These are phyloP conservation scores for Fusarium sp. DNA, from an alignment of 2,329 filamentous ascomycete species.

Conservation along the genomic window DNA sequence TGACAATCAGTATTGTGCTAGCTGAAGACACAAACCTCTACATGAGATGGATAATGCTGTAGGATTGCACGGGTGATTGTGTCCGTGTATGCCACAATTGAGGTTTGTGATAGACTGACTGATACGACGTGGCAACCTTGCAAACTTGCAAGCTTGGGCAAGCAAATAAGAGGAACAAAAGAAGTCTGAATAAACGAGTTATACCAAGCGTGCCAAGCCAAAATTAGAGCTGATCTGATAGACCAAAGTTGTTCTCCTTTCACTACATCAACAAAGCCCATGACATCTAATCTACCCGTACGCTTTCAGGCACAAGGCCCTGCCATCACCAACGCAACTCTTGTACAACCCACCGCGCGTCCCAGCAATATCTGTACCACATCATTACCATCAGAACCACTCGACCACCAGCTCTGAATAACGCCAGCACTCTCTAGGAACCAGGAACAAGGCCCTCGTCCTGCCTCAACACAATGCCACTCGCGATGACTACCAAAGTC, in stretches of 20 bases:
- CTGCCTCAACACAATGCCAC: background rate
- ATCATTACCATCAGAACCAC: background rate
- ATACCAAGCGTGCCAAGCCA: background rate
- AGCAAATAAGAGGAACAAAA: background rate
- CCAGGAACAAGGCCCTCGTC: background rate
- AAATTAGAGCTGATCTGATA: background rate
- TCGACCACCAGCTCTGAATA: background rate
- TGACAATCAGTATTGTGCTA: background rate
- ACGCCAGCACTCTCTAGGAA: background rate
- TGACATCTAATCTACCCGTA: background rate
- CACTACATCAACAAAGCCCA: background rate
- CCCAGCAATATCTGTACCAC: slow-evolving; percentile 18
- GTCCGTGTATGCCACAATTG: background rate
- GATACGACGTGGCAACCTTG: background rate
- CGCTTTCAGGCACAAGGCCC: background rate
- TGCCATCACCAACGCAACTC: background rate
- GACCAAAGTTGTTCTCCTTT: background rate
- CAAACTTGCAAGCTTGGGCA: too few species aligned
- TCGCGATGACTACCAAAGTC: slow-evolving; percentile 10
- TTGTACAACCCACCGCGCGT: slow-evolving; percentile 33
- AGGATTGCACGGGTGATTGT: background rate
- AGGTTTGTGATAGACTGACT: background rate
- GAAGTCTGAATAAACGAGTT: background rate
- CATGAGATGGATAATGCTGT: background rate
- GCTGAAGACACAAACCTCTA: slow-evolving; percentile 1